Conservation (phyloP, 306 rosid genomes). For the Fagus sylvatica region DNA sequence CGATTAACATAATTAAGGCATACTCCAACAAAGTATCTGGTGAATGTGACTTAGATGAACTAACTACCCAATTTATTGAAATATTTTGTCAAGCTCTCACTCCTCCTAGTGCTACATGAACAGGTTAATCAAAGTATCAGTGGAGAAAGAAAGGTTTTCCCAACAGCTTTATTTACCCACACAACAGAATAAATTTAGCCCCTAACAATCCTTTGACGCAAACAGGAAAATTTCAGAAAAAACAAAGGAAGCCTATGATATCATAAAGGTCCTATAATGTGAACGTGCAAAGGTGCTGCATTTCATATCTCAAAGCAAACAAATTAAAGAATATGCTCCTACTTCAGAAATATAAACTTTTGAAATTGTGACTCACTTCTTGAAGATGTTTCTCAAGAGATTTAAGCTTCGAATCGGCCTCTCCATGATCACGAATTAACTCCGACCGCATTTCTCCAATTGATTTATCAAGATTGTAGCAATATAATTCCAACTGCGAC, state of each 20-base stretch:
- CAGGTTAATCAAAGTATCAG: background rate
- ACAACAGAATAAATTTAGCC: background rate
- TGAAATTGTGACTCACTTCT: constrained; percentile 56
- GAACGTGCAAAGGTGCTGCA: background rate
- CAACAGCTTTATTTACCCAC: background rate
- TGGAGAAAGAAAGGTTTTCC: background rate
- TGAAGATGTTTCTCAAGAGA: constrained; percentile 78
- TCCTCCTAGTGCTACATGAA: background rate
- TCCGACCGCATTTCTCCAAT: constrained; percentile 92
- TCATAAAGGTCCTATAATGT: background rate
- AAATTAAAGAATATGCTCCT: constrained; percentile 1
- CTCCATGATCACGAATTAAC: constrained; percentile 68
- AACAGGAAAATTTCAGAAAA: background rate
- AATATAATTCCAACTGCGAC: constrained; percentile 83
- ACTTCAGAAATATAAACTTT: background rate
- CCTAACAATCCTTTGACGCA: background rate
- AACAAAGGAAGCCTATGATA: no score
- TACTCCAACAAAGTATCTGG: background rate
- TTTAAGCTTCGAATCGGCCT: constrained; percentile 70
- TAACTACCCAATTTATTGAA: background rate
- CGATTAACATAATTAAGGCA: background rate
- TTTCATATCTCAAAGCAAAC: background rate
- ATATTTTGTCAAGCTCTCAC: background rate
- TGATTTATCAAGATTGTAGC: constrained; percentile 89
- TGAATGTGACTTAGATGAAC: background rate